Base-by-base conservation (phyloP, 768 basidiomycete genomes). In the Mycena rebaudengoi region DNA sequence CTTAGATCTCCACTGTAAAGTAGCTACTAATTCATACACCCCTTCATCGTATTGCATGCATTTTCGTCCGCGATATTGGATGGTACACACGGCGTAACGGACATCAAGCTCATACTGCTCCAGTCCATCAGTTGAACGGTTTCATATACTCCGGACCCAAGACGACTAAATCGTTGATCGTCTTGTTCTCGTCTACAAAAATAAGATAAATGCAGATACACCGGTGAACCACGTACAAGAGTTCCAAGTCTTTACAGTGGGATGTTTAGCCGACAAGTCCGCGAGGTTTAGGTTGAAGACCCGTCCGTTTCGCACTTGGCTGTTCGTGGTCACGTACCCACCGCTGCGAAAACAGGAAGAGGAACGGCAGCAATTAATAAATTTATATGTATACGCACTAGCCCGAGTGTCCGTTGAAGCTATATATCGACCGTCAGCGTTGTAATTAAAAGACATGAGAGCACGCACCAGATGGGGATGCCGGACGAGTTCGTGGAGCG, bases 331-430 rank as follows among this genome's bases (percentile, higher is more conserved):
- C n/a, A n/a, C n/a, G n/a, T n/a, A n/a, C n/a, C n/a, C n/a, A n/a
- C n/a, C n/a, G n/a, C n/a, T n/a, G n/a, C n/a, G n/a, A n/a, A n/a
- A n/a, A n/a, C n/a, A n/a, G n/a, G n/a, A n/a, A n/a, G n/a, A n/a
- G n/a, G n/a, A n/a, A n/a, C n/a, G n/a, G n/a, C n/a, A n/a, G n/a
- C n/a, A n/a, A n/a, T n/a, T n/a, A n/a, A n/a, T n/a, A n/a, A n/a
- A n/a, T n/a, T n/a, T n/a, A n/a, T n/a, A 44, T 40, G 23, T 61
- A 61, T 23, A 48, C 60, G 21, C 60, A 48, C 18, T 61, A 61
- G 7, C 60, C 60, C n/a, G 60, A 61, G 28, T 61, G 60, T 23
- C 60, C 60, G 43, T 61, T 53, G 51, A 61, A 61, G 48, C n/a
- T n/a, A n/a, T n/a, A n/a, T n/a, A n/a, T n/a, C n/a, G n/a, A n/a